A percentile compares a stretch with the other conserved stretches of the same genome.
Evolutionary conservation across 768 basidiomycete species (phyloP).

Genomic region (Suillus subluteus): DNA sequence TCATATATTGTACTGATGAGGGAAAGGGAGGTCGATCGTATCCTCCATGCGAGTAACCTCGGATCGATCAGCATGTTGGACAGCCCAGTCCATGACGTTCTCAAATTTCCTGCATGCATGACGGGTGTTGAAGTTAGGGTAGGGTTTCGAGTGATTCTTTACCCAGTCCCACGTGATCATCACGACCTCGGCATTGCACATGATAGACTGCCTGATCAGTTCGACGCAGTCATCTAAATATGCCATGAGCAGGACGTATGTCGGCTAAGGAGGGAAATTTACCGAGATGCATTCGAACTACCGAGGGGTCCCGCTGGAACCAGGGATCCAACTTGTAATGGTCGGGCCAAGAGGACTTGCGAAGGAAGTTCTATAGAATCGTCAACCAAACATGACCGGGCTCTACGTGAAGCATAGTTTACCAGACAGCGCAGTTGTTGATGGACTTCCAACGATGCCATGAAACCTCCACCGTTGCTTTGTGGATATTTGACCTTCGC

Average conservation of each 20-base stretch:
- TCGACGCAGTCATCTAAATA: constrained; percentile 16
- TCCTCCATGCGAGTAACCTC: not conserved
- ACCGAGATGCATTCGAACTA: constrained; percentile 14
- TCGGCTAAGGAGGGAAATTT: not conserved
- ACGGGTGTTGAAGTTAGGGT: constrained; percentile 6
- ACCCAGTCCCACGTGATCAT: constrained; percentile 16
- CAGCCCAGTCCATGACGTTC: not conserved
- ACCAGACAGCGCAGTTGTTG: constrained; percentile 19
- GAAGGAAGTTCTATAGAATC: constrained; percentile 14
- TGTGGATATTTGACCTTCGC: constrained; percentile 15
- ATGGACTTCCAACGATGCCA: constrained; percentile 16
- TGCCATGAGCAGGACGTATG: not conserved
- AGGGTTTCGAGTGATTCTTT: not conserved
- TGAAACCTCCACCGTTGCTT: constrained; percentile 17
- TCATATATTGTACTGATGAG: not conserved
- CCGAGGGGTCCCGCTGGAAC: constrained; percentile 11
- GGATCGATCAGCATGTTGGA: not conserved
- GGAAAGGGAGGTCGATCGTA: not conserved
- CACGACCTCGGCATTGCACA: not conserved
- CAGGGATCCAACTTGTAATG: constrained; percentile 12
- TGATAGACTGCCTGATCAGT: constrained; percentile 11
- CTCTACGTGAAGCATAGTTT: not conserved
- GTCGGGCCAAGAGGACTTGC: constrained; percentile 14
- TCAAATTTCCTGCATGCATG: constrained; percentile 9
- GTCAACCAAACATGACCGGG: not conserved